phyloP scores from a whole-genome alignment of 2,329 filamentous ascomycete species.

The Xylariomycetidae sp. region DNA sequence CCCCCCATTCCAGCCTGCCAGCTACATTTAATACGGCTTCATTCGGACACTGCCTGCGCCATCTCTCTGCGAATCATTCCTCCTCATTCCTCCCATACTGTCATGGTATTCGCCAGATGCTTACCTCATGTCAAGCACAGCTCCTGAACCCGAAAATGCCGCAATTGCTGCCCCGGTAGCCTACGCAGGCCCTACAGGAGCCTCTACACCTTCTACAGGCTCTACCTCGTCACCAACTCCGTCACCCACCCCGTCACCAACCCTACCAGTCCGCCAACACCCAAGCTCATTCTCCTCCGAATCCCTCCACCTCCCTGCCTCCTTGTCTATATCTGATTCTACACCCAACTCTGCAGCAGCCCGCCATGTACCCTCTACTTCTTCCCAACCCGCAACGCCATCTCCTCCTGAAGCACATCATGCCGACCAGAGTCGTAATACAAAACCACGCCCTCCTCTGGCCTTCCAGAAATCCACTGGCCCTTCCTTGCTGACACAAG shows the following conservation, averaged over 20 bases:
- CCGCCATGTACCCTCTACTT: constrained; percentile 18
- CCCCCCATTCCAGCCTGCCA: constrained; percentile 4
- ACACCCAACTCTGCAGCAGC: constrained; percentile 14
- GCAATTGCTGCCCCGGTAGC: constrained; percentile 35
- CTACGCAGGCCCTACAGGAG: constrained; percentile 10
- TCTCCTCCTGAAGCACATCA: constrained; percentile 23
- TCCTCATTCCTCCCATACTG: constrained; percentile 20
- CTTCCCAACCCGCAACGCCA: constrained; percentile 15
- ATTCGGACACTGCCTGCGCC: constrained; percentile 12
- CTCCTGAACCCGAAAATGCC: constrained; percentile 50
- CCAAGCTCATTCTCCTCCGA: constrained; percentile 21
- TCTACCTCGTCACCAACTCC: too few species aligned
- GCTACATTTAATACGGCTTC: constrained; percentile 1
- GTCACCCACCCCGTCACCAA: too few species aligned
- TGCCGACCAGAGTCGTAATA: constrained; percentile 38
- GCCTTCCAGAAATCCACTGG: constrained; percentile 40
- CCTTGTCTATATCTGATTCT: constrained; percentile 17
- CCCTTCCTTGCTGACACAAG: constrained; percentile 53
- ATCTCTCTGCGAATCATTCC: constrained; percentile 17
- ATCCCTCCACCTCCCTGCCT: constrained; percentile 21
- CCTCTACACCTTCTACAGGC: too few species aligned
- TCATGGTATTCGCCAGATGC: constrained; percentile 43
- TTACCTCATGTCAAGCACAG: constrained; percentile 54
- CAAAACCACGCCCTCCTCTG: constrained; percentile 41
- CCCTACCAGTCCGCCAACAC: constrained; percentile 4